Evolutionary conservation across 2,329 filamentous ascomycete genomes (phyloP).

Genomic region (Fusarium foetens): DNA sequence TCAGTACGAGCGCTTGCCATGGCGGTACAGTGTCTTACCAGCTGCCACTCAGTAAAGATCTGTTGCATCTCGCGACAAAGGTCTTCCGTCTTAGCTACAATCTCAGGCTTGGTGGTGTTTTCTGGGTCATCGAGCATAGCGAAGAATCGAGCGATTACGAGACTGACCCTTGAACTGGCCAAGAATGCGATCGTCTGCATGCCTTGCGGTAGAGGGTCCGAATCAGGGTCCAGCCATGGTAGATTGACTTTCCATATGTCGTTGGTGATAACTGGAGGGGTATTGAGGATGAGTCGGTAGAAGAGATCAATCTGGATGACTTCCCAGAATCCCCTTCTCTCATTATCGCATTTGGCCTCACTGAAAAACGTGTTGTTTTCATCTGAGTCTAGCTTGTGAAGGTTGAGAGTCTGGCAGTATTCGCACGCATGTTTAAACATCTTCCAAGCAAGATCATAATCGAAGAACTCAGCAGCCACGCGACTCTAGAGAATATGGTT

Average conservation of each 20-base stretch:
- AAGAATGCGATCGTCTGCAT: conserved; percentile 44
- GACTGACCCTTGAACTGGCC: conserved; percentile 44
- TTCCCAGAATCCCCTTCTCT: conserved; percentile 48
- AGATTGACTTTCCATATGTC: conserved; percentile 48
- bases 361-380: conserved; percentile 21
- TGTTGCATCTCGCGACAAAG: conserved; percentile 44
- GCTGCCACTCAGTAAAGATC: conserved; percentile 44
- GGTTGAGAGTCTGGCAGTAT: conserved; percentile 46
- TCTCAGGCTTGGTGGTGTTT: conserved; percentile 32
- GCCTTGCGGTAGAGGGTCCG: conserved; percentile 30
- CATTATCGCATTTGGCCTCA: conserved; percentile 32
- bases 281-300: conserved; percentile 47
- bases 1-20: neutral
- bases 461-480: conserved; percentile 47
- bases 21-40: conserved; percentile 28
- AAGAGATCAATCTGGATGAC: conserved; percentile 48
- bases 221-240: conserved; percentile 45
- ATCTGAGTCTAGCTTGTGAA: conserved; percentile 47
- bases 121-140: conserved; percentile 41
- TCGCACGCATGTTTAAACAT: conserved; percentile 46
- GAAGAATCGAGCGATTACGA: conserved; percentile 47
- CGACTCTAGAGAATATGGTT: conserved; percentile 34
- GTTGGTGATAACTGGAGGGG: conserved; percentile 43
- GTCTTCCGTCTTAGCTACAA: conserved; percentile 42
- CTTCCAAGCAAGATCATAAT: conserved; percentile 47